Conservation (phyloP, 2,329 filamentous ascomycete species). For the Fusarium tjaetaba region DNA sequence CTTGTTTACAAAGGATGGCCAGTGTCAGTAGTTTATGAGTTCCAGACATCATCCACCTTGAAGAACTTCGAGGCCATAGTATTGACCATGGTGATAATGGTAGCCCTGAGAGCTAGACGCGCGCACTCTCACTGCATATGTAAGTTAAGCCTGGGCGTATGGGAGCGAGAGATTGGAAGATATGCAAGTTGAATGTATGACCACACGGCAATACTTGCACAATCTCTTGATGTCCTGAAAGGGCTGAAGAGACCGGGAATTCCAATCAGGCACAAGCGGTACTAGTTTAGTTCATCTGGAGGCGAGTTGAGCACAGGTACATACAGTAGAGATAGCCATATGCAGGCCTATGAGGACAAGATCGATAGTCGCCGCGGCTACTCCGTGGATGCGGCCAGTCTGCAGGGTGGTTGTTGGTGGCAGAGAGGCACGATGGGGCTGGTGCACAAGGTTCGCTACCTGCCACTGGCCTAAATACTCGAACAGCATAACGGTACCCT, state of each 20-base stretch:
- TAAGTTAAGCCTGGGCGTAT: neutral
- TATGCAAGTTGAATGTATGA: too few species aligned
- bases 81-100: neutral
- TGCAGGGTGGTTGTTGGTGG: slow-evolving; percentile 22
- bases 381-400: slow-evolving; percentile 13
- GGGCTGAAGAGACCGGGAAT: neutral
- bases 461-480: neutral
- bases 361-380: slow-evolving; percentile 35
- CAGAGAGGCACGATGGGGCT: slow-evolving; percentile 11
- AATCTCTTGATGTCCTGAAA: neutral
- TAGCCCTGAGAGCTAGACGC: neutral
- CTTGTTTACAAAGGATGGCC: neutral
- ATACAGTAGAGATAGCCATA: slow-evolving; percentile 8
- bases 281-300: neutral
- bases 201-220: too few species aligned
- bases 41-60: neutral
- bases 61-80: neutral
- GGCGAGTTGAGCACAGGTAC: neutral
- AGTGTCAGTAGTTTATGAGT: neutral
- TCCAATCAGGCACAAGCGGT: neutral
- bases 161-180: neutral
- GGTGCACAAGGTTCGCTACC: neutral
- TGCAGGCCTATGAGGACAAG: slow-evolving; percentile 8
- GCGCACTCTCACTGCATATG: neutral
- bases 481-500: neutral